Evolutionary conservation across 164 flowering plant genomes (phyloP).

Genomic region (Akebia trifoliata): DNA sequence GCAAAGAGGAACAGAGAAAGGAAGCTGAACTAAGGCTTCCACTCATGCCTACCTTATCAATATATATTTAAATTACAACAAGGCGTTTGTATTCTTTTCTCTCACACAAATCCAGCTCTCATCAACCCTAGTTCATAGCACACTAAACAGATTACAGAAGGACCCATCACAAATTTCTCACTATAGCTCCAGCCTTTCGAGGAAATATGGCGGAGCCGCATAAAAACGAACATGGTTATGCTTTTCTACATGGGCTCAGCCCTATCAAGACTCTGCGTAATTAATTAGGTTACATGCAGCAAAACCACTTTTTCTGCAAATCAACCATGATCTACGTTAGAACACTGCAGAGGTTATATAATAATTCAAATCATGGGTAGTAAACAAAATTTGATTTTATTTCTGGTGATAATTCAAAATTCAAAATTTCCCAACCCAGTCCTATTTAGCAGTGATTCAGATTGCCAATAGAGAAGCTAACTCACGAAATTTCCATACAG

Average conservation of each 20-base stretch:
- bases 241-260: slow-evolving; percentile 12
- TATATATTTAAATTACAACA: slow-evolving; percentile 26
- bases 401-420: not conserved
- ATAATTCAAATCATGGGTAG: not conserved
- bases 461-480: no score
- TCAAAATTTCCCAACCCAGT: no score
- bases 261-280: slow-evolving; percentile 53
- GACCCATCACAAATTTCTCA: not conserved
- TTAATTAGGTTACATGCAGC: slow-evolving; percentile 54
- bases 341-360: not conserved
- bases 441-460: no score
- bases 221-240: slow-evolving; percentile 19
- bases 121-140: not conserved
- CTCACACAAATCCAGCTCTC: not conserved
- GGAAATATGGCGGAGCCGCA: slow-evolving; percentile 9
- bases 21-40: slow-evolving; percentile 17
- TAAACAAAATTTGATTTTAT: not conserved
- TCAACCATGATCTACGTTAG: slow-evolving; percentile 5
- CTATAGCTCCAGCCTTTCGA: slow-evolving; percentile 1
- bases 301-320: slow-evolving; percentile 83
- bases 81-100: slow-evolving; percentile 4
- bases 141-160: not conserved
- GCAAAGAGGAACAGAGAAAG: slow-evolving; percentile 3
- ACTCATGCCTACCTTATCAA: slow-evolving; percentile 19
- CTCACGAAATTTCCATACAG: no score